Base-by-base conservation (phyloP, 176 grass and related monocot genomes). In the Oryza meyeriana region DNA sequence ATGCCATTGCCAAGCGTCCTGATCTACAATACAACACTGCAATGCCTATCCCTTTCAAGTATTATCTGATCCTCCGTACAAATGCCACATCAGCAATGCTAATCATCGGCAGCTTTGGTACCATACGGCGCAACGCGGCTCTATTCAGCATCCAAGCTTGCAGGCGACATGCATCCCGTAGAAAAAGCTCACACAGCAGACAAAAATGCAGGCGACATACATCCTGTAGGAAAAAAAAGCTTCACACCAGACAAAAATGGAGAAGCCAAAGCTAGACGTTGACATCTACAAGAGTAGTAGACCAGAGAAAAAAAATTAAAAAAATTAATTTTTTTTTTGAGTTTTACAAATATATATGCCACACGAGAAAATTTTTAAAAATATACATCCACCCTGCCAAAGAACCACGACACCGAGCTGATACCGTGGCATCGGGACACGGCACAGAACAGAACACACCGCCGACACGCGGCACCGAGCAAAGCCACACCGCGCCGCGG, bases 151-250 rank as follows among this genome's bases (percentile, higher is more conserved):
- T 64, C 20, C 10, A 71, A 80, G 59, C 59, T 76, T 78, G 58
- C 32, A 80, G 67, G 74, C 28, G 67, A 61, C 69, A 69, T 61
- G 25, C 65, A 72, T 65, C 72, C n/a, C 81, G 72, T 64, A 12
- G 35, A 58, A 20, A 45, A 76, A 71, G 39, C 64, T 77, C 77
- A 52, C 27, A 77, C 29, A 33, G 36, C 18, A 58, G 52, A 58
- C 52, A 58, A 72, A 64, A 74, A 79, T 78, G 44, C 26, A 80
- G 74, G 75, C 29, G 63, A 38, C 70, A 70, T 62, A 33, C 66
- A 72, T 45, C 72, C 29, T 82, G 78, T 65, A 12, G 35, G 45
- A 20, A 50, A 76, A 76, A 55, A 76, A 76, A 16, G 32, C 64
- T 77, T 78, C 22, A 77, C 36, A 33, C 69, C 20, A 59, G 55